Evolutionary conservation across 495 filamentous ascomycete species (phyloP), one percentile per base, ranked within the genome.

Genomic region (Filosporella fistucella): DNA sequence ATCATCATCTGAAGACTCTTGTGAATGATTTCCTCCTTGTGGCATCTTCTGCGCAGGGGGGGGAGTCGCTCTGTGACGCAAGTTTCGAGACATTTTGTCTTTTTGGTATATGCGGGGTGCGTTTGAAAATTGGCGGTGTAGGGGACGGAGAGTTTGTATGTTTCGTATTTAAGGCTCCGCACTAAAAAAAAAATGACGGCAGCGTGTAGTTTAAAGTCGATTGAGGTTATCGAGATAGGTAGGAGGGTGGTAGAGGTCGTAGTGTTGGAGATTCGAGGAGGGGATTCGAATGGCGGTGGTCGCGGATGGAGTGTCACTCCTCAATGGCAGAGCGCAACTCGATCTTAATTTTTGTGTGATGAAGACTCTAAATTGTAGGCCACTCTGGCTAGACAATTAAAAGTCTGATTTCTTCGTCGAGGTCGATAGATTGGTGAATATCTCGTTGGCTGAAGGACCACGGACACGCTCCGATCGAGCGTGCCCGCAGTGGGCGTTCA

Each of bases 401-500:
- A 75, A 71, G 75, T 56, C 55, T 72, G 56, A 30, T 30, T 79
- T 80, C 83, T 86, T 86, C 81, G 85, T 91, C 85, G 84, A 85
- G 77, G 71, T 74, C 67, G 71, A 71, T 54, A 30, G 71, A 34
- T 76, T 68, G 72, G 82, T 78, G 76, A 81, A 77, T 66, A 65
- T 72, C 78, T 87, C 86, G 87, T 72, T 80, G 86, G 85, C 88
- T 90, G 87, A 79, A 83, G 82, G 84, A 79, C 80, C 78, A 75
- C 77, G 73, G 72, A 73, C 71, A 70, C 60, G 66, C 59, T 66
- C 54, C 51, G 61, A 38, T 51, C 37, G 45, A 59, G 56, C 65
- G 59, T 64, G 66, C 74, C 83, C 82, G 81, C 84, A 91, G 88
- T 81, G 84, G 80, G 77, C 71, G 72, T 87, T 89, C 87, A 94